Base-by-base conservation (phyloP, 495 filamentous ascomycete species). In the Aspergillus haitiensis region DNA sequence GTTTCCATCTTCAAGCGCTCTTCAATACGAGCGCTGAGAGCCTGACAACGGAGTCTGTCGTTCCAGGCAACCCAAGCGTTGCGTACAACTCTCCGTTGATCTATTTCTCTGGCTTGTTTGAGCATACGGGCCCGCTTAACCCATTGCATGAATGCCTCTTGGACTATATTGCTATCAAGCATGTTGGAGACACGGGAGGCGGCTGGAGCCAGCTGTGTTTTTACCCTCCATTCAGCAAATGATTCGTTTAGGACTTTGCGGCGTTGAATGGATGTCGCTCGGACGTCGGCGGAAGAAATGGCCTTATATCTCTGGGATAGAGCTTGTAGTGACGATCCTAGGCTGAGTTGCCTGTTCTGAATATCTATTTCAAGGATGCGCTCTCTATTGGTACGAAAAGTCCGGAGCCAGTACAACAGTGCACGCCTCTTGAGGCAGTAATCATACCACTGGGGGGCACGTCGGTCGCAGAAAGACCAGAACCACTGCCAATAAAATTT, bases 41-140 rank as follows among this genome's bases (percentile, higher is more conserved):
- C 79, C 59, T 80, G 72, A 55, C 78, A 82, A 11, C 86, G 84
- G 35, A 87, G 75, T 13, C 72, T 78, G 70, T 89, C 84, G 56
- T 88, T 88, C 88, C 88, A 91, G 11, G 76, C 65, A 1, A 82
- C 84, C 79, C 81, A 87, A 8, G 82, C 72, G 65, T 84, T 85
- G 33, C 80, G 79, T 46, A 87, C 60, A 37, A 86, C 67, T 42
- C 84, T 77, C 58, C 72, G 56, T 31, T 70, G 78, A 62, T 88
- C 77, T 44, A 86, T 72, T 37, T 76, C 72, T 12, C 72, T 64
- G n/a, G 88, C 87, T 66, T 82, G 78, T n/a, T 74, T 71, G 31
- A 78, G 68, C 55, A 79, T 75, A 34, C 74, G 74, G 5, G 76
- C 67, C 15, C 82, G 80, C 1, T 71, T 69, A 7, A 80, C 65